Evolutionary conservation across 345 rosid genomes (phyloP).

Genomic region (Bretschneidera sinensis): DNA sequence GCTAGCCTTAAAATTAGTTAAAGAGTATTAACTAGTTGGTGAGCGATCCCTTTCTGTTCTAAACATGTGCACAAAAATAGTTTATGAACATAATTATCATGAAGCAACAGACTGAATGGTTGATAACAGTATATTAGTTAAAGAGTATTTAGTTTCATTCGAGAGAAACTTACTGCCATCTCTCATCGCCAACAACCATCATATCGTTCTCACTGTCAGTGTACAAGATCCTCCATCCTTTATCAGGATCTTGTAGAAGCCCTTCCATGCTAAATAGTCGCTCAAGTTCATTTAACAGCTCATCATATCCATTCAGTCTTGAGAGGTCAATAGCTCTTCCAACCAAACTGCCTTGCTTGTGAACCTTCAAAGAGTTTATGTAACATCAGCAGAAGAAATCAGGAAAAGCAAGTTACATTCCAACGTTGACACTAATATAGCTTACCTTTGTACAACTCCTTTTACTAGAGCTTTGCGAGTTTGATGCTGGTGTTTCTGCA

Average conservation of each 20-base stretch:
- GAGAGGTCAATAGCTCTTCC: conserved; percentile 92
- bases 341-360: conserved; percentile 92
- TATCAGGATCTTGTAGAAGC: conserved; percentile 56
- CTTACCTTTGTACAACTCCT: conserved; percentile 90
- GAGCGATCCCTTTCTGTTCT: too few species aligned
- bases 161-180: conserved; percentile 82
- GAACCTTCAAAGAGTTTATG: conserved; percentile 50
- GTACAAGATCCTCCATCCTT: conserved; percentile 85
- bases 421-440: conserved; percentile 11
- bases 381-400: conserved; percentile 14
- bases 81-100: not conserved
- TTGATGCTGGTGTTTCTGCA: conserved; percentile 42
- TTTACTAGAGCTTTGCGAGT: conserved; percentile 65
- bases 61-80: not conserved
- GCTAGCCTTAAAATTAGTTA: too few species aligned
- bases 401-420: conserved; percentile 3
- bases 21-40: too few species aligned
- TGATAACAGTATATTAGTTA: not conserved
- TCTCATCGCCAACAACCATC: conserved; percentile 93
- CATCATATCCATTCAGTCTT: conserved; percentile 59
- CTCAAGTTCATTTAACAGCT: conserved; percentile 71
- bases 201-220: conserved; percentile 88
- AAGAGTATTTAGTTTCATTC: too few species aligned
- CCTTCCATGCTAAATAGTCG: conserved; percentile 83
- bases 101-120: conserved; percentile 1